These are phyloP conservation scores for Striga asiatica DNA, from an alignment of 257 asterid genomes.

Conservation along the genomic window DNA sequence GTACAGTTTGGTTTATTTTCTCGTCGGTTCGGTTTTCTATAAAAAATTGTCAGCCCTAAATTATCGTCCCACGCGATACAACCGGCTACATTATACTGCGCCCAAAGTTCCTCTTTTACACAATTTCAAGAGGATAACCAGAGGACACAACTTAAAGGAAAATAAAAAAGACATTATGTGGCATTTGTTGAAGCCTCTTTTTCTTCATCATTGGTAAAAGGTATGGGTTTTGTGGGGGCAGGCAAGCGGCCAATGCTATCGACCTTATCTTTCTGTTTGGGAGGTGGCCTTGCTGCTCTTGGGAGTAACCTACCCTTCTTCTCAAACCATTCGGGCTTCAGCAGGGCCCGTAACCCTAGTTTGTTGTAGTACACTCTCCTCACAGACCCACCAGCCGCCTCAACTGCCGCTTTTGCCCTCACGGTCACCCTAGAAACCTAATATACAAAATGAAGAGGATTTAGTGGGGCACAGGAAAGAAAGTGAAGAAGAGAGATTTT, in stretches of 20 bases:
- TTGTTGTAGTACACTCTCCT: slow-evolving; percentile 88
- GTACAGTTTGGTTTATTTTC: too few species aligned
- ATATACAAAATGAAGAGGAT: too few species aligned
- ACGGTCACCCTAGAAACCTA: slow-evolving; percentile 92
- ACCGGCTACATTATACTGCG: too few species aligned
- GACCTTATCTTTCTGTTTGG: slow-evolving; percentile 68
- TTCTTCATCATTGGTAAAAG: slow-evolving; percentile 43
- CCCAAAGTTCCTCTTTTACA: too few species aligned
- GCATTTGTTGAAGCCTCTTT: too few species aligned
- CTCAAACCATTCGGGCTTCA: slow-evolving; percentile 91
- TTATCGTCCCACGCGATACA: too few species aligned
- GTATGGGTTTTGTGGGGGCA: slow-evolving; percentile 84
- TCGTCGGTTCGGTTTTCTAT: too few species aligned
- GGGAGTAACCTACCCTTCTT: slow-evolving; percentile 94
- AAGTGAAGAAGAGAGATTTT: background rate
- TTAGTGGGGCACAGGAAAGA: background rate
- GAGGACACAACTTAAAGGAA: too few species aligned
- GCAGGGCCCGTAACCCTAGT: slow-evolving; percentile 71
- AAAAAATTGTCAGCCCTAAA: too few species aligned
- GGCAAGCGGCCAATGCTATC: slow-evolving; percentile 90
- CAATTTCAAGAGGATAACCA: too few species aligned
- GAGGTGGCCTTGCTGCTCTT: slow-evolving; percentile 87
- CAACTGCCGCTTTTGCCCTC: slow-evolving; percentile 89
- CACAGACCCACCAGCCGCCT: slow-evolving; percentile 84
- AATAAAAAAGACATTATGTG: too few species aligned